phyloP scores from a whole-genome alignment of 345 rosid genomes.

The Moricandia arvensis region DNA sequence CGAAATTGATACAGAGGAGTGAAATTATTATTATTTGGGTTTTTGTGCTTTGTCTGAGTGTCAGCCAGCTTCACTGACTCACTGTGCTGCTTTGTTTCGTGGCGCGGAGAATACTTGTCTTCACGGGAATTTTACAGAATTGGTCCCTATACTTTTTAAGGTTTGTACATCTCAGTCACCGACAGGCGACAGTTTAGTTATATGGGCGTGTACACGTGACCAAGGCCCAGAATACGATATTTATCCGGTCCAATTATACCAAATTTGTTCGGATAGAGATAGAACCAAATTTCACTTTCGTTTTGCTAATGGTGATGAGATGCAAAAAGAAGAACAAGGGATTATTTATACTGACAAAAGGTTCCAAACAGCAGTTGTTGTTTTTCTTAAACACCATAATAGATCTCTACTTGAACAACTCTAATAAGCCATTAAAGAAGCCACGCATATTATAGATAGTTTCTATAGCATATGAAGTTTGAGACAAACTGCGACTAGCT shows the following conservation, averaged over 20 bases:
- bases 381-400: slow-evolving; percentile 24
- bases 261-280: too few species aligned
- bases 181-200: not conserved
- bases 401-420: slow-evolving; percentile 9
- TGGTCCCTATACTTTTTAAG: not conserved
- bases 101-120: slow-evolving; percentile 37
- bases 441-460: not conserved
- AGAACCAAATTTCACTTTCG: not conserved
- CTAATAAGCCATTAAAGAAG: slow-evolving; percentile 17
- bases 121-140: not conserved
- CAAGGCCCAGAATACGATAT: not conserved
- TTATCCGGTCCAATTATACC: not conserved
- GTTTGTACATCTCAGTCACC: not conserved
- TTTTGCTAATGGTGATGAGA: not conserved
- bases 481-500: slow-evolving; percentile 9
- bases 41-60: slow-evolving; percentile 18
- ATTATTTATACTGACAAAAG: slow-evolving; percentile 33
- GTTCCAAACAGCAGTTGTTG: too few species aligned
- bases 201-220: not conserved
- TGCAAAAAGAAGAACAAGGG: not conserved
- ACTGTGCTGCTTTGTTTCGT: slow-evolving; percentile 30
- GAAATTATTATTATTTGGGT: slow-evolving; percentile 6
- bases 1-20: slow-evolving; percentile 9
- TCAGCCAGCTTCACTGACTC: slow-evolving; percentile 31
- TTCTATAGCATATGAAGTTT: slow-evolving; percentile 6